These are phyloP conservation scores for Aristolochia fimbriata DNA, from an alignment of 164 flowering plant species.

Conservation along the genomic window DNA sequence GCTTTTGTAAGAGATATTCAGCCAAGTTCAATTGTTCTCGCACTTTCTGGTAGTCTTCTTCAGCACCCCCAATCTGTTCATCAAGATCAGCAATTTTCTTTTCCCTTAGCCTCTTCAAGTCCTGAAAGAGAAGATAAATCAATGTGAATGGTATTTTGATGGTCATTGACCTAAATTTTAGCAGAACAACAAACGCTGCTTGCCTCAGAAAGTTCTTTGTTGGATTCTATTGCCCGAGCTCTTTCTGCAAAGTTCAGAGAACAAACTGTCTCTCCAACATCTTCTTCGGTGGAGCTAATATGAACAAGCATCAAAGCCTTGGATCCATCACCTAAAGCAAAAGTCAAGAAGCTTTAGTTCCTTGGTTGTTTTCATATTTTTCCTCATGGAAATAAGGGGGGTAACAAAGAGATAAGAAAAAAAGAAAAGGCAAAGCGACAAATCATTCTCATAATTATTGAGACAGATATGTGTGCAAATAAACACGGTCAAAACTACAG, in stretches of 20 bases:
- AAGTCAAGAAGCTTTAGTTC: no score
- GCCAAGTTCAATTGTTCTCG: conserved; percentile 31
- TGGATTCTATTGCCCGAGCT: conserved; percentile 51
- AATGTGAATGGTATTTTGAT: background rate
- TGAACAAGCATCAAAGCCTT: conserved; percentile 79
- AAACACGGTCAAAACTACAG: background rate
- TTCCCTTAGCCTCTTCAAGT: conserved; percentile 38
- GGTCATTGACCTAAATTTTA: background rate
- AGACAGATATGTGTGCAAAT: background rate
- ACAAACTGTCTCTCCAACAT: conserved; percentile 57
- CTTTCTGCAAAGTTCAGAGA: conserved; percentile 65
- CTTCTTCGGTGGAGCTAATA: conserved; percentile 55
- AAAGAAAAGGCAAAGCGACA: background rate
- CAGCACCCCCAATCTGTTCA: conserved; percentile 45
- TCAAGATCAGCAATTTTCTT: conserved; percentile 38
- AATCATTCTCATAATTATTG: background rate
- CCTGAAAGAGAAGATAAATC: conserved; percentile 23
- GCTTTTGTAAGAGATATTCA: conserved; percentile 37
- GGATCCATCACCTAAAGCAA: conserved; percentile 43
- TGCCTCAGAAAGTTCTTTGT: conserved; percentile 49
- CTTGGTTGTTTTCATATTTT: no score
- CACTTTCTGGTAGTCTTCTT: conserved; percentile 45
- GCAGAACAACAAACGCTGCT: background rate
- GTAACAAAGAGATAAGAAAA: background rate
- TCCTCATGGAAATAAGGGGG: no score